phyloP scores from a whole-genome alignment of 768 basidiomycete genomes.

The Boletus edulis region DNA sequence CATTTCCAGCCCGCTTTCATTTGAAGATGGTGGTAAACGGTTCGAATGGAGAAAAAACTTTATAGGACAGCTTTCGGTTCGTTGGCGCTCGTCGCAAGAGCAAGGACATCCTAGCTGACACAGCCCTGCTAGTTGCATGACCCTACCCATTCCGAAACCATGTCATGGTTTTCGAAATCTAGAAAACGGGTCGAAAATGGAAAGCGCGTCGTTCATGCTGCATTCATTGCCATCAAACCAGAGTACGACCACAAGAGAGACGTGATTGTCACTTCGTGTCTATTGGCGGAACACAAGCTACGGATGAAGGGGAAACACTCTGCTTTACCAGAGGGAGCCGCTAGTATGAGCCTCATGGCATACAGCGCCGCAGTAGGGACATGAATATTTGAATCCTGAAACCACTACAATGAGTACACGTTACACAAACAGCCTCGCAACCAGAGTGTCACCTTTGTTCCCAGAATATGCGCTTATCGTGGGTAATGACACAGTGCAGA shows the following conservation, averaged over 20 bases:
- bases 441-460: no score
- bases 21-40: background rate
- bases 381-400: no score
- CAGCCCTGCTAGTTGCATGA: background rate
- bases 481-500: no score
- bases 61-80: slow-evolving; percentile 1
- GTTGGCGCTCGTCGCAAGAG: background rate
- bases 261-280: background rate
- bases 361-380: no score
- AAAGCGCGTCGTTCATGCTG: no score
- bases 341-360: no score
- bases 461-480: no score
- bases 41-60: slow-evolving; percentile 3
- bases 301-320: no score
- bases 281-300: slow-evolving; percentile 1
- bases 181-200: background rate
- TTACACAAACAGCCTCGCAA: no score
- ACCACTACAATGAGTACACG: no score
- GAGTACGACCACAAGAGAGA: background rate
- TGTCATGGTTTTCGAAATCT: slow-evolving; percentile 1
- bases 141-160: background rate
- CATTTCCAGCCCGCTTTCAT: background rate
- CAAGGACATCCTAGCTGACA: no score
- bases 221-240: background rate
- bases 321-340: no score